A percentile compares a stretch with the other conserved stretches of the same genome.
Evolutionary conservation across 805 yeast species (phyloP).

Genomic region (Wickerhamomyces xylosicus): DNA sequence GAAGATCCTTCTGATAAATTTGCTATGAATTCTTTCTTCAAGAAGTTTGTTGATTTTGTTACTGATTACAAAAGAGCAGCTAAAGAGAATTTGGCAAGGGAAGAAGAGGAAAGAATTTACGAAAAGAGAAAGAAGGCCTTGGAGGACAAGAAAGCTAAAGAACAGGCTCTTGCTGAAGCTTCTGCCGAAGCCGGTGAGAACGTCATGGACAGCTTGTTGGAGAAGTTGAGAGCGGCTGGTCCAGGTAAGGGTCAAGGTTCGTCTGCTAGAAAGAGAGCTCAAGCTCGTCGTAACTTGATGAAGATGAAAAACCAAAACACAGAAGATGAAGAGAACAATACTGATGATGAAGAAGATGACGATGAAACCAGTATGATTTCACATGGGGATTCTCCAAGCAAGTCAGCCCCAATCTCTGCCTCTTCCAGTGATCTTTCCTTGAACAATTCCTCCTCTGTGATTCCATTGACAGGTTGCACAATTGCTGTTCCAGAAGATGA

Average conservation of each 20-base stretch:
- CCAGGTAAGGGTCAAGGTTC: slow-evolving; percentile 68
- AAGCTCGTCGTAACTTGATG: slow-evolving; percentile 53
- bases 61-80: slow-evolving; percentile 56
- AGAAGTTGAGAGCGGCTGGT: slow-evolving; percentile 80
- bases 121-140: slow-evolving; percentile 52
- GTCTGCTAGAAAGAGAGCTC: slow-evolving; percentile 72
- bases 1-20: slow-evolving; percentile 48
- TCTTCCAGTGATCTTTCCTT: neutral
- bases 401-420: slow-evolving; percentile 1
- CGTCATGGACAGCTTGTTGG: slow-evolving; percentile 80
- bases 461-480: neutral
- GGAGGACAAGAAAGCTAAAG: slow-evolving; percentile 24
- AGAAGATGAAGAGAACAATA: slow-evolving; percentile 11
- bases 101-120: slow-evolving; percentile 57
- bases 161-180: slow-evolving; percentile 22
- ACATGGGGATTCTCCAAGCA: slow-evolving; percentile 11
- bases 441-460: neutral
- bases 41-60: slow-evolving; percentile 49
- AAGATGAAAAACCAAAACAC: slow-evolving; percentile 23
- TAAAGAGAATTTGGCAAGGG: slow-evolving; percentile 52
- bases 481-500: slow-evolving; percentile 23
- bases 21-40: slow-evolving; percentile 49
- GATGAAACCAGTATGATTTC: slow-evolving; percentile 4
- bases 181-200: slow-evolving; percentile 29
- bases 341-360: slow-evolving; percentile 4